Evolutionary conservation across 2,329 filamentous ascomycete species (phyloP), one percentile per base, ranked within the genome.

Genomic region (Tolypocladium cylindrosporum): DNA sequence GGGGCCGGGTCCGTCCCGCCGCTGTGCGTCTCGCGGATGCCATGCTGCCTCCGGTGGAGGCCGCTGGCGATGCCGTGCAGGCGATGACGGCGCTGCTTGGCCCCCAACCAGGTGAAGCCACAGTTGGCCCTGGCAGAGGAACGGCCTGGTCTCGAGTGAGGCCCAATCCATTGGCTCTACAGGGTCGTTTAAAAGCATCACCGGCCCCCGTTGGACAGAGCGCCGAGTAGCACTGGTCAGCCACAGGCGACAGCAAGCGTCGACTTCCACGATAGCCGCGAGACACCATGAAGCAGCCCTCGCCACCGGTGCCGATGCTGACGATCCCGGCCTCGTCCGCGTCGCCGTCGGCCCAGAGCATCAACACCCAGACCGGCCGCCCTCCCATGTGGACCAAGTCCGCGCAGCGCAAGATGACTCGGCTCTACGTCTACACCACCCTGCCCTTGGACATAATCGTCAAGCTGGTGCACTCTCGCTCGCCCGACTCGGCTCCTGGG

Each of bases 371-470:
- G 34, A 74, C 71, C 27, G 82, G 82, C 16, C 78, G 82, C 16
- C 82, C 82, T 2, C 77, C 79, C 45, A 75, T 82, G 61, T 85
- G 82, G 82, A 82, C 76, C 11, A 68, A 74, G 16, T 77, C 78
- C 2, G 75, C 78, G 6, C 76, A 78, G 62, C 76, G 82, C 48
- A 81, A 80, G 66, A 71, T 85, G 58, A 74, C 78, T 9, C 74
- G 81, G 9, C 75, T 85, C 9, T 85, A 85, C 61, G 69, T 83
- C 57, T 84, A 81, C 64, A 84, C 81, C 0, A 80, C 73, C 0
- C 71, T 84, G 6, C 75, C 77, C 1, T 70, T 83, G 16, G 70
- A 76, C 2, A 77, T 77, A 67, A 83, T 83, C 27, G 68, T 76
- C 53, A 70, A 73, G 11, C 72, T 79, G 16, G 73, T 85, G 58